These are phyloP conservation scores for Phytophthora kernoviae DNA, from an alignment of 352 stramenopile species.

Conservation along the genomic window DNA sequence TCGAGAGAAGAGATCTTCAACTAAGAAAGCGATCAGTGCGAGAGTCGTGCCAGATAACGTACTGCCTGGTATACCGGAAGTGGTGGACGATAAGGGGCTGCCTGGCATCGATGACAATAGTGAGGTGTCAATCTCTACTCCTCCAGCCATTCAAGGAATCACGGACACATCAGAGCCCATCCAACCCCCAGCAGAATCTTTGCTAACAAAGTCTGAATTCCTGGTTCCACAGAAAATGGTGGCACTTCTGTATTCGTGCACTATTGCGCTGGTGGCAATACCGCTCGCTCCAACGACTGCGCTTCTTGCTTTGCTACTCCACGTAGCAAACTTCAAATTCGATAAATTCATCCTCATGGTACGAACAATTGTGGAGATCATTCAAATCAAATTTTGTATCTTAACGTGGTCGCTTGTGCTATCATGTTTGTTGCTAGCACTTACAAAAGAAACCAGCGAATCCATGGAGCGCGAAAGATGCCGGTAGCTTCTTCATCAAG, in stretches of 20 bases:
- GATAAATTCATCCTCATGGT: constrained; percentile 78
- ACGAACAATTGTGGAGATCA: not conserved
- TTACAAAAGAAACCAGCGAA: constrained; percentile 77
- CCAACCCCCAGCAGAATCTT: constrained; percentile 1
- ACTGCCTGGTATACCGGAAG: not conserved
- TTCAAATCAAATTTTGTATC: not conserved
- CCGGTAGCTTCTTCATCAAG: constrained; percentile 88
- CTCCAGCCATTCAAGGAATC: constrained; percentile 1
- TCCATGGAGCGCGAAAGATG: constrained; percentile 78
- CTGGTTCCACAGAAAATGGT: constrained; percentile 86
- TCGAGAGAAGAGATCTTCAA: constrained; percentile 20
- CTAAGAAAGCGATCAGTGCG: constrained; percentile 7
- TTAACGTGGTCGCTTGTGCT: not conserved
- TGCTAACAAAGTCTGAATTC: constrained; percentile 63
- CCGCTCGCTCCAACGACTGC: constrained; percentile 65
- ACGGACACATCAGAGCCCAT: constrained; percentile 1
- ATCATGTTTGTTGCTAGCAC: constrained; percentile 23
- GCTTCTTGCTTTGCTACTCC: constrained; percentile 56
- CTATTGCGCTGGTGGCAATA: constrained; percentile 72
- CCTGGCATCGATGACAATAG: not conserved
- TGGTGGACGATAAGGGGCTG: not conserved
- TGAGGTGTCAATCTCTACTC: not conserved
- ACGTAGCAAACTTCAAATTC: constrained; percentile 84
- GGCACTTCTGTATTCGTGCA: constrained; percentile 78
- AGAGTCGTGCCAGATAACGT: constrained; percentile 28